A percentile compares a stretch with the other conserved stretches of the same genome.
phyloP scores from a whole-genome alignment of 75 land plant genomes.

The Pinus tabuliformis region DNA sequence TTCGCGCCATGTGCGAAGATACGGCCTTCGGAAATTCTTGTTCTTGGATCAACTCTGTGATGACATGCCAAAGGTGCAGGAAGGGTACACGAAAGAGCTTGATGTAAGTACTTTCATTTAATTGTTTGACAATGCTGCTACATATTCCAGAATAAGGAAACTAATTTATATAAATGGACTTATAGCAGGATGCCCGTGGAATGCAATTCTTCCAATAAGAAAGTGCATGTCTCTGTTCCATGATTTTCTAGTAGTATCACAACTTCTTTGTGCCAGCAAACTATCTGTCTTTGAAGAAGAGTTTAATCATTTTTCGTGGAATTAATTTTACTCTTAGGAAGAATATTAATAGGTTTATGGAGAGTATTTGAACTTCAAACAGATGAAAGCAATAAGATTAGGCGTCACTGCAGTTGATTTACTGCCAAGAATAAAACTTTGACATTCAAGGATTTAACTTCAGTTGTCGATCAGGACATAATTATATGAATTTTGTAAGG shows the following conservation, averaged over 20 bases:
- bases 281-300: neutral
- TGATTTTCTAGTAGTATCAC: neutral
- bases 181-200: no score
- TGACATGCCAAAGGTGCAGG: constrained; percentile 39
- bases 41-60: constrained; percentile 50
- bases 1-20: constrained; percentile 31
- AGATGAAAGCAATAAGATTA: neutral
- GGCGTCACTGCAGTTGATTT: neutral
- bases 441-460: neutral
- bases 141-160: neutral
- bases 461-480: neutral
- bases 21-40: constrained; percentile 63
- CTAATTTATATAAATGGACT: neutral
- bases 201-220: no score
- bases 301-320: neutral
- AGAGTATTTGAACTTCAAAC: neutral
- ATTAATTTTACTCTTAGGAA: neutral
- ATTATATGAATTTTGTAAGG: neutral
- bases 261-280: neutral
- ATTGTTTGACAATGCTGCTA: neutral
- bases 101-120: constrained; percentile 12
- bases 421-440: neutral
- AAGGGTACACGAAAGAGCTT: constrained; percentile 41
- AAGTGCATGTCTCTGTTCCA: neutral
- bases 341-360: neutral